Evolutionary conservation across 1,139 yeast species (phyloP).

Genomic region (Pichia sp.): DNA sequence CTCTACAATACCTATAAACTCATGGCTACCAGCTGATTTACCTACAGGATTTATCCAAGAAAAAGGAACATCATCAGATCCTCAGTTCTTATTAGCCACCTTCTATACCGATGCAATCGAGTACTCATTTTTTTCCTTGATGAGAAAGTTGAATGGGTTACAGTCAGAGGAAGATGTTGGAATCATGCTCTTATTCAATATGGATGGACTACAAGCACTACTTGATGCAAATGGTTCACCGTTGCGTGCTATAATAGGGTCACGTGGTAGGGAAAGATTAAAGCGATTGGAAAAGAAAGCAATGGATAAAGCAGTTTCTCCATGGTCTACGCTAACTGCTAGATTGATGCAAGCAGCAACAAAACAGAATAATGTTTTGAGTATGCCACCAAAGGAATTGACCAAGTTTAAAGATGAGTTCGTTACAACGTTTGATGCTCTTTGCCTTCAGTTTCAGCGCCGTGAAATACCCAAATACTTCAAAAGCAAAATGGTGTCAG

Average conservation of each 20-base stretch:
- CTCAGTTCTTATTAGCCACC: slow-evolving; percentile 49
- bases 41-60: slow-evolving; percentile 45
- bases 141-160: slow-evolving; percentile 42
- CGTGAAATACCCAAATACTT: slow-evolving; percentile 8
- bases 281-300: slow-evolving; percentile 68
- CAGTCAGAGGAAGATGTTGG: slow-evolving; percentile 56
- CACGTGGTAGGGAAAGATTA: slow-evolving; percentile 58
- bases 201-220: slow-evolving; percentile 68
- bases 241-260: slow-evolving; percentile 50
- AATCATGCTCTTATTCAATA: slow-evolving; percentile 61
- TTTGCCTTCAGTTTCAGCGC: slow-evolving; percentile 3
- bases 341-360: slow-evolving; percentile 70
- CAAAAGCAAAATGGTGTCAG: slow-evolving; percentile 7
- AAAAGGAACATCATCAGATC: slow-evolving; percentile 41
- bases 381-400: slow-evolving; percentile 50
- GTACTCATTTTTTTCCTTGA: slow-evolving; percentile 56
- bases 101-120: slow-evolving; percentile 73
- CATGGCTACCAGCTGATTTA: slow-evolving; percentile 58
- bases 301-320: slow-evolving; percentile 66
- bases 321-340: slow-evolving; percentile 78
- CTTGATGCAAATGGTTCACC: slow-evolving; percentile 47
- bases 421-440: slow-evolving; percentile 70
- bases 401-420: slow-evolving; percentile 81
- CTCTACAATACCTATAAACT: slow-evolving; percentile 45
- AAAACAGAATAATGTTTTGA: slow-evolving; percentile 32